Evolutionary conservation across 208 protist species (phyloP).

Genomic region (Crithidia brevicula): DNA sequence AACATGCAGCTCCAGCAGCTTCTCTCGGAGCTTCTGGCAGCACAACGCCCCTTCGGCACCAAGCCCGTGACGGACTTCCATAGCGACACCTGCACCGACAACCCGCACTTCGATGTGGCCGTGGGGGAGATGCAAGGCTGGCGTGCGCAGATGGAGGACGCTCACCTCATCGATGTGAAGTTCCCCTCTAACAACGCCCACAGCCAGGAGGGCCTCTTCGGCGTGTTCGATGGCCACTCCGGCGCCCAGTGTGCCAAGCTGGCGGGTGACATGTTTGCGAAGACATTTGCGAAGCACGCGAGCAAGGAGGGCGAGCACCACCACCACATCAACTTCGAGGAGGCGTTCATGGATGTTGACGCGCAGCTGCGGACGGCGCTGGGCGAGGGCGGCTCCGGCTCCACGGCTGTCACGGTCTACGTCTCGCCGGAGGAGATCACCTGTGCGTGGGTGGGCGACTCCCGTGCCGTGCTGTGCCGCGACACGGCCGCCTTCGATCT

Average conservation of each 20-base stretch:
- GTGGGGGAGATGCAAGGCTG: conserved; percentile 90
- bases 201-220: conserved; percentile 71
- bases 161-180: conserved; percentile 66
- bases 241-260: conserved; percentile 52
- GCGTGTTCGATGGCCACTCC: conserved; percentile 91
- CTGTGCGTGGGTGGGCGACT: conserved; percentile 94
- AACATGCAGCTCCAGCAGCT: conserved; percentile 74
- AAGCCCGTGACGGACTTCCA: conserved; percentile 75
- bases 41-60: conserved; percentile 60
- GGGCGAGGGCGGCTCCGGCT: conserved; percentile 57
- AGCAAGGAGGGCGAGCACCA: conserved; percentile 20
- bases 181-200: conserved; percentile 38
- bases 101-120: conserved; percentile 72
- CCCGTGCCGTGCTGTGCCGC: conserved; percentile 86
- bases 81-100: conserved; percentile 44
- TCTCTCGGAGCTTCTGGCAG: conserved; percentile 57
- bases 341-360: conserved; percentile 77
- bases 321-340: conserved; percentile 63
- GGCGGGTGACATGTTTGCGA: conserved; percentile 46
- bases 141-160: conserved; percentile 91
- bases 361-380: conserved; percentile 32
- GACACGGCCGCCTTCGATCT: conserved; percentile 77
- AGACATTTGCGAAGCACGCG: conserved; percentile 35
- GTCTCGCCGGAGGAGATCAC: conserved; percentile 76
- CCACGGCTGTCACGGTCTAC: conserved; percentile 74